Conservation (phyloP, 129 eudicot genomes). For the Flaveria robusta region DNA sequence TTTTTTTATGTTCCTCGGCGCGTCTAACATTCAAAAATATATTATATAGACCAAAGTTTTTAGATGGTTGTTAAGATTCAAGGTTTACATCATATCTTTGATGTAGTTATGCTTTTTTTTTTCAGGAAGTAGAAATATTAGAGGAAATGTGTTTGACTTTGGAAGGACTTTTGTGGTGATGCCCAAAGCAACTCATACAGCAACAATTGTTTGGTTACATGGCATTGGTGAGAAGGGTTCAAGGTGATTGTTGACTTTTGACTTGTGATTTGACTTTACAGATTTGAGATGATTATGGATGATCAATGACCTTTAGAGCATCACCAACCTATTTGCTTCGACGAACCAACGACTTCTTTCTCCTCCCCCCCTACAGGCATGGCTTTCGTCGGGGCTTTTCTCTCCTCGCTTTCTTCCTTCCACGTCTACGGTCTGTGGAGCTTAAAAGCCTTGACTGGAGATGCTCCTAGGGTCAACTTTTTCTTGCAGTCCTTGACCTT, state of each 20-base stretch:
- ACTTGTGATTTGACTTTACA: constrained; percentile 1
- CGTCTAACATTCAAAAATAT: no score
- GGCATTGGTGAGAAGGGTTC: constrained; percentile 83
- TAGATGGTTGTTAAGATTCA: neutral
- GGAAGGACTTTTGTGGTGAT: constrained; percentile 90
- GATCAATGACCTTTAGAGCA: constrained; percentile 2
- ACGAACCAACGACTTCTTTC: no score
- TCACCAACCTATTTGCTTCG: no score
- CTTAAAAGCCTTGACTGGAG: no score
- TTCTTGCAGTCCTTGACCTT: neutral
- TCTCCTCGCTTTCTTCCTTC: no score
- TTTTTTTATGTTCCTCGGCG: no score
- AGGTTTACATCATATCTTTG: neutral
- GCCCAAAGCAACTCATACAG: constrained; percentile 78
- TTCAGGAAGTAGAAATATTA: constrained; percentile 44
- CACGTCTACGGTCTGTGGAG: no score
- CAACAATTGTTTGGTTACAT: constrained; percentile 90
- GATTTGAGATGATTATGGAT: neutral
- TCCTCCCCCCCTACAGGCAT: no score
- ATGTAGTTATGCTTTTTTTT: neutral
- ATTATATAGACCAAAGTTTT: no score
- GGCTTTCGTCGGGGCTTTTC: no score
- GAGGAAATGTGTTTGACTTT: constrained; percentile 49
- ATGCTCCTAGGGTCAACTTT: neutral
- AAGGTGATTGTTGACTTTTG: constrained; percentile 48